Conservation (phyloP, 192 early-diverging fungal species). For the Radiomyces spectabilis region DNA sequence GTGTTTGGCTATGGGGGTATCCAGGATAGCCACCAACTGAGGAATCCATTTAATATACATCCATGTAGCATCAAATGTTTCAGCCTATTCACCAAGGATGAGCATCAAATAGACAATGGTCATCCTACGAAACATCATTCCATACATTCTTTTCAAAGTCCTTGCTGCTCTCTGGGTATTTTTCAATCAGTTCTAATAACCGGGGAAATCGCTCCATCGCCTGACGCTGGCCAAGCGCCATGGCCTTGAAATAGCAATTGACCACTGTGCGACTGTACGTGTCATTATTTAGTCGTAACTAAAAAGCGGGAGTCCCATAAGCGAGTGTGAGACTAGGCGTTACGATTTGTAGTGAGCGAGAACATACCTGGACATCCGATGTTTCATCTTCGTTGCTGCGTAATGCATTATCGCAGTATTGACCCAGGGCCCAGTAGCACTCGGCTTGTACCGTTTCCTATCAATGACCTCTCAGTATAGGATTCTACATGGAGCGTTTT, state of each 20-base stretch:
- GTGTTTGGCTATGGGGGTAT: conserved; percentile 41
- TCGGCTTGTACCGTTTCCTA: conserved; percentile 16
- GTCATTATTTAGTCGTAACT: no score
- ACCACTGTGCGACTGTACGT: conserved; percentile 30
- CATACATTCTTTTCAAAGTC: conserved; percentile 26
- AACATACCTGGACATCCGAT: no score
- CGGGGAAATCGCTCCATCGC: conserved; percentile 63
- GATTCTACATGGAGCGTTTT: no score
- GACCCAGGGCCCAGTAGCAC: conserved; percentile 26
- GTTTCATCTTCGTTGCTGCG: conserved; percentile 21
- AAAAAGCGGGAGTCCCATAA: no score
- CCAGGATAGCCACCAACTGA: conserved; percentile 64
- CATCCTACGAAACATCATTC: neutral
- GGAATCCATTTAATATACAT: conserved; percentile 70
- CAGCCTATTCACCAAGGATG: conserved; percentile 14
- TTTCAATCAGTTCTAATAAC: conserved; percentile 58
- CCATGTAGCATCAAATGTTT: conserved; percentile 43
- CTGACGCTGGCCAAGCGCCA: conserved; percentile 39
- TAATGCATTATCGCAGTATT: conserved; percentile 46
- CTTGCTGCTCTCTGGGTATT: conserved; percentile 28
- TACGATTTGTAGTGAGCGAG: no score
- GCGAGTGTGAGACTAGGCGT: no score
- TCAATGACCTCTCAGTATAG: no score
- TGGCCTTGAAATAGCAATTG: conserved; percentile 41
- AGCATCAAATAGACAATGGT: neutral